Base-by-base conservation (phyloP, 805 yeast genomes). In the Sugiyamaella marilandica region DNA sequence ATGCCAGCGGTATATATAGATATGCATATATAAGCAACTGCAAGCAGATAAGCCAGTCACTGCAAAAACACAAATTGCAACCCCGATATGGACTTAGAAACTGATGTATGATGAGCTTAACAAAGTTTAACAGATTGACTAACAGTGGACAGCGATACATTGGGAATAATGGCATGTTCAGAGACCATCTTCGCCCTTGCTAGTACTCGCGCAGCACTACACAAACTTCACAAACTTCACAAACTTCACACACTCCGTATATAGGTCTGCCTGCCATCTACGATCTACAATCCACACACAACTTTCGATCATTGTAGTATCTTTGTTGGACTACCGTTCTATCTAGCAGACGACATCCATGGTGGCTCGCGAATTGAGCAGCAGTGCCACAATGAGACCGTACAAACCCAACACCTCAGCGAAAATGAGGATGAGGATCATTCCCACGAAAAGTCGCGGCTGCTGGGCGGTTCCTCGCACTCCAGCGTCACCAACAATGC, bases 401-500 rank as follows among this genome's bases (percentile, higher is more conserved):
- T 94, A 89, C 64, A 94, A 84, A 79, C 99, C 98, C 77, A 91
- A 83, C 63, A 91, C 98, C 82, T 88, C 96, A 50, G 95, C 91
- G 65, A 88, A 88, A 80, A 88, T 88, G 64, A 88, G 80, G 64
- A 88, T 89, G 70, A 88, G 80, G 49, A 88, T 92, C 69, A 88
- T 88, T 39, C 96, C 96, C 49, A 88, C 96, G 71, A 88, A 92
- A 68, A 92, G 81, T 80, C 97, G 87, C 71, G 97, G 97, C 76
- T 92, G 99, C 74, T 91, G 97, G 59, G 96, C 94, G 62, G 91
- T 85, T 74, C 97, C 96, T 79, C 98, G 87, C 54, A 92, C 98
- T 81, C 99, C 99, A 54, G 96, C 97, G 72, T 92, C 99, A 73
- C 99, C 99, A 62, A 92, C 99, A 63, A 92, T 92, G 77, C 99